A percentile compares a stretch with the other conserved stretches of the same genome.
Conservation (phyloP, 441 rosid genomes). For the Euphorbia schlechtendalii region DNA sequence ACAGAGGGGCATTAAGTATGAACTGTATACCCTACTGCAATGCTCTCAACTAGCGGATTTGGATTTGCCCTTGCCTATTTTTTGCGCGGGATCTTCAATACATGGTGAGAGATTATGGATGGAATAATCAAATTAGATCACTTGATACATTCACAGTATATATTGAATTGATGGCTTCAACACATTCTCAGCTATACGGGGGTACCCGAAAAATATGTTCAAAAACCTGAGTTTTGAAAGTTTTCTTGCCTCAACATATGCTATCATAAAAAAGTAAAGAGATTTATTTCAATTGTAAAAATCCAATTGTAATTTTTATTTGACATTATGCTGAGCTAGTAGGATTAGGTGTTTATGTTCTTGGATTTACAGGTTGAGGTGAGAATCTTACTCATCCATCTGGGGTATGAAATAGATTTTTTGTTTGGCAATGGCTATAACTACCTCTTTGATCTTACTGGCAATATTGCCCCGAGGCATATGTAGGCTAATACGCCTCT, state of each 20-base stretch:
- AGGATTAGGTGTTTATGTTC: neutral
- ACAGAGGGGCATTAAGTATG: constrained; percentile 31
- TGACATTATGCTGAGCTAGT: neutral
- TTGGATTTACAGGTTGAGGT: no score
- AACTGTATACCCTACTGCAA: constrained; percentile 49
- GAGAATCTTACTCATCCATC: no score
- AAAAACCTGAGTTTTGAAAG: constrained; percentile 55
- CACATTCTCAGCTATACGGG: constrained; percentile 39
- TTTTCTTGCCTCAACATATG: constrained; percentile 50
- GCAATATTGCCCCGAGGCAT: no score
- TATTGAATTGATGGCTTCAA: constrained; percentile 71
- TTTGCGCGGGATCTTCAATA: constrained; percentile 66
- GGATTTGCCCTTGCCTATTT: constrained; percentile 67
- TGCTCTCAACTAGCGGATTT: constrained; percentile 82
- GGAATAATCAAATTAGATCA: constrained; percentile 44
- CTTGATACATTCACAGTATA: constrained; percentile 44
- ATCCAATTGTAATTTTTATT: neutral
- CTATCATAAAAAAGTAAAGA: constrained; percentile 4
- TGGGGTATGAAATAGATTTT: no score
- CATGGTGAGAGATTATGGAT: constrained; percentile 89
- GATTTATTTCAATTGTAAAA: neutral
- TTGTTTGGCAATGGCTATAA: no score
- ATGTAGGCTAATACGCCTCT: no score
- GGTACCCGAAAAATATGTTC: constrained; percentile 62
- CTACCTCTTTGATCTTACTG: no score